phyloP scores from a whole-genome alignment of 345 rosid genomes.

The Eucalyptus marginata region DNA sequence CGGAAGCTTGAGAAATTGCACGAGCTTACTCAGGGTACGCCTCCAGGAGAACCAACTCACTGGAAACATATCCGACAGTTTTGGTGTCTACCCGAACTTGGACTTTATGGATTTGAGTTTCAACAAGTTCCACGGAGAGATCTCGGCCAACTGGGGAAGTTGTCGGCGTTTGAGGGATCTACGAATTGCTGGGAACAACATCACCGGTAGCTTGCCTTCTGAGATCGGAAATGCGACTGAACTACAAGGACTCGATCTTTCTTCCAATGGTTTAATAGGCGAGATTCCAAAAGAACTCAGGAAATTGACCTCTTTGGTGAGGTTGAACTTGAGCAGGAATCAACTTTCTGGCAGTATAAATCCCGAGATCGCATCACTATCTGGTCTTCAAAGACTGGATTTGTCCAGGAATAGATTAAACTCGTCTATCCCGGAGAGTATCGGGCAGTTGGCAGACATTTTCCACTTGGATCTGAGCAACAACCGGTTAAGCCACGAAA shows the following conservation, averaged over 20 bases:
- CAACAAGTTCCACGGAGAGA: constrained; percentile 12
- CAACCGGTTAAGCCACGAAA: constrained; percentile 1
- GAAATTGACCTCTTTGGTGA: neutral
- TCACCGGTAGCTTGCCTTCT: constrained; percentile 14
- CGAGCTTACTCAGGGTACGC: constrained; percentile 7
- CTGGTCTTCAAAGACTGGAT: neutral
- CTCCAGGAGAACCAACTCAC: constrained; percentile 5
- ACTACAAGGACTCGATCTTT: constrained; percentile 15
- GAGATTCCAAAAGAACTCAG: constrained; percentile 16
- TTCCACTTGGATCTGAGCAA: constrained; percentile 14
- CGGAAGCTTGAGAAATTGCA: constrained; percentile 13
- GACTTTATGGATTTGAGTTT: constrained; percentile 10
- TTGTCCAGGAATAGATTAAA: constrained; percentile 14
- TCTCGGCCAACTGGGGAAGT: constrained; percentile 18
- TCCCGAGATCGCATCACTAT: neutral
- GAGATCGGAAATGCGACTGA: constrained; percentile 3
- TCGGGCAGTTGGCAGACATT: neutral
- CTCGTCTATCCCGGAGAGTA: neutral
- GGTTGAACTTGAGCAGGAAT: constrained; percentile 3
- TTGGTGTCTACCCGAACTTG: constrained; percentile 7
- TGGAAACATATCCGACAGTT: constrained; percentile 6
- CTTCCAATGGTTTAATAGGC: constrained; percentile 13
- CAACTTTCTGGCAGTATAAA: constrained; percentile 8
- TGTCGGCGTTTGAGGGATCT: neutral
- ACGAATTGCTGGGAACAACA: constrained; percentile 4